Conservation (phyloP, 495 filamentous ascomycete species). For the Endocarpon pusillum region DNA sequence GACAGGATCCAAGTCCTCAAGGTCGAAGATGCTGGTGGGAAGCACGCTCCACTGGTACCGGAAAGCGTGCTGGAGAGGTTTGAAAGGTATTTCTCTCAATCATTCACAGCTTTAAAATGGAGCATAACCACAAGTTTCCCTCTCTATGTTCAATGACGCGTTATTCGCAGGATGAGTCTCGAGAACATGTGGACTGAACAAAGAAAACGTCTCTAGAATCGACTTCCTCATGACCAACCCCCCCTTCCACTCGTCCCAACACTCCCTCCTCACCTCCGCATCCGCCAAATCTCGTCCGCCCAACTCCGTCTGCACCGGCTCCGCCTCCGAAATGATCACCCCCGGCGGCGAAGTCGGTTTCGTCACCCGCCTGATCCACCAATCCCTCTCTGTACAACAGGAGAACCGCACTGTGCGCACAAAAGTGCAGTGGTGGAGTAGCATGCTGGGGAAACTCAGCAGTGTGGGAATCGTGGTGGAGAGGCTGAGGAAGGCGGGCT, state of each 20-base stretch:
- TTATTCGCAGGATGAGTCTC: no score
- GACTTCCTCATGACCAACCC: slow-evolving; percentile 94
- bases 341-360: slow-evolving; percentile 72
- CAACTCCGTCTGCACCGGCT: slow-evolving; percentile 64
- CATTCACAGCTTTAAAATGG: no score
- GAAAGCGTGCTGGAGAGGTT: not conserved
- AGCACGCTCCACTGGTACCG: slow-evolving; percentile 42
- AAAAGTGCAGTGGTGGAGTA: slow-evolving; percentile 70
- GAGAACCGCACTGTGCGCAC: slow-evolving; percentile 35
- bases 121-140: no score
- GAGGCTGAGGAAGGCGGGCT: slow-evolving; percentile 34
- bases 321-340: slow-evolving; percentile 74
- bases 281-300: slow-evolving; percentile 48
- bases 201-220: no score
- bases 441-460: slow-evolving; percentile 73
- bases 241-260: slow-evolving; percentile 67
- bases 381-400: no score
- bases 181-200: no score
- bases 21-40: no score
- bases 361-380: slow-evolving; percentile 53
- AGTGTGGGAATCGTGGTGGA: slow-evolving; percentile 50
- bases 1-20: slow-evolving; percentile 45
- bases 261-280: slow-evolving; percentile 50
- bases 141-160: no score
- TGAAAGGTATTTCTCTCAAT: slow-evolving; percentile 20